Percentiles rank a stretch among this genome's conserved stretches.
Conservation (phyloP, 495 filamentous ascomycete genomes). For the Alectoria sarmentosa region DNA sequence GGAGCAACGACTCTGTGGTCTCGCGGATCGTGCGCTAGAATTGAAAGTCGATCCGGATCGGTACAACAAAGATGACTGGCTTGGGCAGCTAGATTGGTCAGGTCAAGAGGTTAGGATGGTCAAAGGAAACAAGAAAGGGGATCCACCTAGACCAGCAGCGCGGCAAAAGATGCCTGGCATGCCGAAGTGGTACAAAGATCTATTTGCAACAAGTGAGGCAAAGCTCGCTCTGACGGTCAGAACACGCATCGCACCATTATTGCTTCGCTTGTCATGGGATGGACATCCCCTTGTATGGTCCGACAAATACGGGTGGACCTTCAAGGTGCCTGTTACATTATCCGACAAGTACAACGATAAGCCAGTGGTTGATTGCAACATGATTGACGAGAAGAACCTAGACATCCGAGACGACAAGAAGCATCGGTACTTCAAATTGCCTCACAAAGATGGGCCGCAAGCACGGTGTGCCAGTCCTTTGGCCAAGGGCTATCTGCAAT, state of each 20-base stretch:
- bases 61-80: conserved; percentile 77
- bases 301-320: conserved; percentile 86
- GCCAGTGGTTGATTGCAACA: conserved; percentile 64
- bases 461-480: conserved; percentile 78
- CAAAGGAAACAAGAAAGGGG: conserved; percentile 80
- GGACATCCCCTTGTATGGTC: conserved; percentile 87
- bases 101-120: conserved; percentile 86
- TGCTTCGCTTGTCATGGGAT: conserved; percentile 85
- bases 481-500: conserved; percentile 81
- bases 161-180: conserved; percentile 90
- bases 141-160: conserved; percentile 67
- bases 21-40: conserved; percentile 69
- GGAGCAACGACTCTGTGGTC: conserved; percentile 57
- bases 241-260: conserved; percentile 77
- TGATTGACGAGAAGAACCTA: conserved; percentile 62
- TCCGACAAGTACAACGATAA: conserved; percentile 58
- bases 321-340: conserved; percentile 62
- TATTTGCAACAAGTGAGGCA: conserved; percentile 59
- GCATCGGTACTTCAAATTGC: conserved; percentile 81
- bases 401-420: conserved; percentile 57
- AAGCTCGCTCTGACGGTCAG: conserved; percentile 76
- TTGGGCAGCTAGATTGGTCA: conserved; percentile 91
- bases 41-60: conserved; percentile 59
- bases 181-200: conserved; percentile 93
- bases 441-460: conserved; percentile 88